Base-by-base conservation (phyloP, 225 moss, liverwort and hornwort species). In the Ulota crispa region DNA sequence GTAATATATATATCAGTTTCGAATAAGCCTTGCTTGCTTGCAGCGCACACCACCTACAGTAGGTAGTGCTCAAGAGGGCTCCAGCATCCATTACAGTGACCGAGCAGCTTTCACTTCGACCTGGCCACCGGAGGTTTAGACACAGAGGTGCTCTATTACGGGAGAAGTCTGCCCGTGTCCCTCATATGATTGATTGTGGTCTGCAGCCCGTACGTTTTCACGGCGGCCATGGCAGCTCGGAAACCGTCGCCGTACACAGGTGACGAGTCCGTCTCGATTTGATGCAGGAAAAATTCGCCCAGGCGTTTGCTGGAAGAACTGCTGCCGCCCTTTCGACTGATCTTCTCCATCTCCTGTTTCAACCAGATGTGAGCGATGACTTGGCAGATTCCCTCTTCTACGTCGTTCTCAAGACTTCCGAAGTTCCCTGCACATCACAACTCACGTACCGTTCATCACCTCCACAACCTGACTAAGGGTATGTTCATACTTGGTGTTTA, bases 321-420 rank as follows among this genome's bases (percentile, higher is more conserved):
- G 15, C 21, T 59, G 52, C 68, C 28, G 54, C 81, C 65, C 56
- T 83, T 91, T 20, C 81, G 60, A 37, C 19, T 61, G 8, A 81
- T 79, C 64, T 86, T 88, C 15, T 88, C 87, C 27, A 92, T 81
- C 85, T 92, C 90, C 15, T 85, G 34, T 41, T 64, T 80, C 56
- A 99, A 89, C 99, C 99, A 99, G 56, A 89, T 75, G 74, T 99
- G 90, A 0, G 99, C 94, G 82, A 99, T 92, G 63, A 94, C 94
- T 92, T 99, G 99, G 88, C 99, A 99, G 32, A 99, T 93, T 27
- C 99, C 99, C 76, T 99, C 99, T 75, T 99, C 99, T 0, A 99
- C 85, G 12, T 96, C 94, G 68, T 87, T 86, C 26, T 85, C 88
- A 1, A 99, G 92, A 50, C 81, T 84, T 4, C 94, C 92, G 61